Percentiles rank a stretch among this genome's conserved stretches.
phyloP scores from a whole-genome alignment of 2,329 filamentous ascomycete species.

The Tolypocladium inflatum region DNA sequence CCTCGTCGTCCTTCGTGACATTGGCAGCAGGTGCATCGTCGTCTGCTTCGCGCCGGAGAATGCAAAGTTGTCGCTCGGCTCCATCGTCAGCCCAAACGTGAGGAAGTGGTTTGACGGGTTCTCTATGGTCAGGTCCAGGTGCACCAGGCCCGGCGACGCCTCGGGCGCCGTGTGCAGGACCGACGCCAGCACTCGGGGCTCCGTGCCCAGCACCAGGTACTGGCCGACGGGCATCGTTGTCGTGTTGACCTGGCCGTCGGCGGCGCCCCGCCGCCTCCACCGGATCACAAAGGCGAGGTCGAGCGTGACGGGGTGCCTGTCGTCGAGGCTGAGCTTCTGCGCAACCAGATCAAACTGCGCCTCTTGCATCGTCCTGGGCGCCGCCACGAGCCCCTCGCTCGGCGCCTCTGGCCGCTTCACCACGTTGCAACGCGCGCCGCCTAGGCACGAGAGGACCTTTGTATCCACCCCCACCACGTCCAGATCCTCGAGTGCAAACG shows the following conservation, averaged over 20 bases:
- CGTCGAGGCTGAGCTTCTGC: constrained; percentile 72
- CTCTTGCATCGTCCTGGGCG: constrained; percentile 60
- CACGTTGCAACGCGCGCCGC: constrained; percentile 50
- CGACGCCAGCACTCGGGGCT: constrained; percentile 72
- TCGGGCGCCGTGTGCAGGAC: constrained; percentile 32
- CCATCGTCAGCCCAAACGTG: constrained; percentile 87
- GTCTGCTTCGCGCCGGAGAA: constrained; percentile 83
- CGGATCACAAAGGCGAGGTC: constrained; percentile 66
- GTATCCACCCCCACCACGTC: constrained; percentile 54
- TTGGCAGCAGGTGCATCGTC: constrained; percentile 70
- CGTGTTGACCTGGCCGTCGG: constrained; percentile 36
- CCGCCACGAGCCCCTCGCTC: constrained; percentile 38
- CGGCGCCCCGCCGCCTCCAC: constrained; percentile 55
- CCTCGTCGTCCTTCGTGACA: constrained; percentile 63
- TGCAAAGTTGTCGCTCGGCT: constrained; percentile 83
- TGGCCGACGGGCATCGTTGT: constrained; percentile 69
- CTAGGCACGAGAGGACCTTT: constrained; percentile 48
- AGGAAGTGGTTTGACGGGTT: constrained; percentile 93
- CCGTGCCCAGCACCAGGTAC: constrained; percentile 69
- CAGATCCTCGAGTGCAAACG: constrained; percentile 66
- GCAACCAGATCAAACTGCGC: constrained; percentile 64
- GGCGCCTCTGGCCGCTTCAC: constrained; percentile 28
- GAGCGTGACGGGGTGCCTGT: constrained; percentile 64
- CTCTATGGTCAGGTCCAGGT: constrained; percentile 61
- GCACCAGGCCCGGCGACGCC: constrained; percentile 25